Conservation (phyloP, 805 yeast species). For the Candida nemodendra region DNA sequence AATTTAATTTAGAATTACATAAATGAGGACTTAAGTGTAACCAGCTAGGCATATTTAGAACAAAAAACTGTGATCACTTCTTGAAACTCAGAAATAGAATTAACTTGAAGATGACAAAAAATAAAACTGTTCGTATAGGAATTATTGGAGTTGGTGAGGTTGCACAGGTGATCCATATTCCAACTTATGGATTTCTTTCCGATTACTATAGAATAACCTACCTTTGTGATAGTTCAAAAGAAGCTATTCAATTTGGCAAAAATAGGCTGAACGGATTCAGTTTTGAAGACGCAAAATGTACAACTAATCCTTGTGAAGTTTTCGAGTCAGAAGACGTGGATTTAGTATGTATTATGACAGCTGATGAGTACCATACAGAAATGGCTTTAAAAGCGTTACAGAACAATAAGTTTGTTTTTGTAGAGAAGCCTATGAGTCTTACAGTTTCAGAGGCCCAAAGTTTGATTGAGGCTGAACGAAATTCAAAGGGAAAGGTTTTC, state of each 20-base stretch:
- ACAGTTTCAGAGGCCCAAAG: not conserved
- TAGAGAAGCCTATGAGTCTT: conserved; percentile 3
- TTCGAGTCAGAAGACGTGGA: too few relatives aligned
- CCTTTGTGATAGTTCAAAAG: conserved; percentile 2
- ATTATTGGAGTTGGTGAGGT: conserved; percentile 3
- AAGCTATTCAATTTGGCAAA: conserved; percentile 1
- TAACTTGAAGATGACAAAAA: too few relatives aligned
- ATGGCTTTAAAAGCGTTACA: not conserved
- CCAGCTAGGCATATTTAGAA: too few relatives aligned
- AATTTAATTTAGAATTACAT: too few relatives aligned
- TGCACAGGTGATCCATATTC: conserved; percentile 3
- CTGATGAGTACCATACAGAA: conserved; percentile 4
- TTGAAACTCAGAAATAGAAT: too few relatives aligned
- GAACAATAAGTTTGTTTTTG: not conserved
- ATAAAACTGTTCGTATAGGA: too few relatives aligned
- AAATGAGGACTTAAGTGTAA: too few relatives aligned
- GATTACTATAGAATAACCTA: not conserved
- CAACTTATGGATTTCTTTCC: conserved; percentile 1
- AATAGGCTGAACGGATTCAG: too few relatives aligned
- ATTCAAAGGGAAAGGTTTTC: conserved; percentile 5
- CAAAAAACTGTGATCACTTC: too few relatives aligned
- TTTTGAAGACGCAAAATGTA: not conserved
- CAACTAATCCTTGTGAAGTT: too few relatives aligned
- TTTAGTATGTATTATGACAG: not conserved
- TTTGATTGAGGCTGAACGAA: conserved; percentile 11